Evolutionary conservation across 2,329 filamentous ascomycete species (phyloP).

Genomic region (Aspergillus ustus): DNA sequence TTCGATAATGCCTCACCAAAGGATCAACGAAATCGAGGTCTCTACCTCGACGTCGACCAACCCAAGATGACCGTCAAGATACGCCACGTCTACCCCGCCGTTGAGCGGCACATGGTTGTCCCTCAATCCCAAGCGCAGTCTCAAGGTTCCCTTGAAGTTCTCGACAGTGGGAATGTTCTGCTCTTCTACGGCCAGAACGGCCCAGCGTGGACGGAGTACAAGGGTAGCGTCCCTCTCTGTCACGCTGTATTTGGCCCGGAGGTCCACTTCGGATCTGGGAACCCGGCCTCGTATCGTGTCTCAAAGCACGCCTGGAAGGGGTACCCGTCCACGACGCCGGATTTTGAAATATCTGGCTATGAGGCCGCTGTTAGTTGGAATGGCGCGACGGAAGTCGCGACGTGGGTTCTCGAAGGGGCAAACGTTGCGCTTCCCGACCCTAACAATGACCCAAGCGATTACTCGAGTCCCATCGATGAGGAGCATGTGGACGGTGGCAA

Average conservation of each 20-base stretch:
- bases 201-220: constrained; percentile 59
- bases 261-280: constrained; percentile 38
- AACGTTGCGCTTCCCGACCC: constrained; percentile 1
- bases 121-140: constrained; percentile 47
- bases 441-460: background rate
- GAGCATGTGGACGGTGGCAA: background rate
- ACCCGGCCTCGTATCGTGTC: constrained; percentile 56
- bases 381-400: constrained; percentile 41
- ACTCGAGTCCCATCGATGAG: background rate
- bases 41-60: constrained; percentile 49
- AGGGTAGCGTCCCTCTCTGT: constrained; percentile 53
- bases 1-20: constrained; percentile 47
- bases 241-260: constrained; percentile 54
- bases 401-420: constrained; percentile 34
- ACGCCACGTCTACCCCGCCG: constrained; percentile 45
- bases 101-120: constrained; percentile 37
- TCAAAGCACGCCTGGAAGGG: constrained; percentile 60
- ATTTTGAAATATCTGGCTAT: constrained; percentile 26
- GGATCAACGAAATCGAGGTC: constrained; percentile 44
- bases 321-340: constrained; percentile 46
- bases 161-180: constrained; percentile 51
- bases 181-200: constrained; percentile 54
- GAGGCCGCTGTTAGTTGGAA: constrained; percentile 40
- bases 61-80: constrained; percentile 50
- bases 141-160: constrained; percentile 51